Percentiles rank a stretch among this genome's conserved stretches.
phyloP scores from a whole-genome alignment of 2,329 filamentous ascomycete genomes.

The Coniochaeta sp. region DNA sequence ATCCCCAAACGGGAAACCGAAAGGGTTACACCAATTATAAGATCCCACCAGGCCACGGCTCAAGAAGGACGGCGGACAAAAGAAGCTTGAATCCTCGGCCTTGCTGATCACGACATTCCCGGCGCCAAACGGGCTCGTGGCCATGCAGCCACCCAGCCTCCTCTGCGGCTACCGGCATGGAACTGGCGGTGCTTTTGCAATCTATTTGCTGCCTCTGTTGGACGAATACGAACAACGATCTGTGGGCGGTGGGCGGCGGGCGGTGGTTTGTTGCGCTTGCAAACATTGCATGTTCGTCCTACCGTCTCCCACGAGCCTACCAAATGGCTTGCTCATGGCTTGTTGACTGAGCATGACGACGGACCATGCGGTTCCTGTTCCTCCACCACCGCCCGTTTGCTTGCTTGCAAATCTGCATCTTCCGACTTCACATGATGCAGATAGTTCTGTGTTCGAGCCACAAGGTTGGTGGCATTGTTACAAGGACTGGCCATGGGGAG shows the following conservation, averaged over 20 bases:
- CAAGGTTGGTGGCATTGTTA: constrained; percentile 4
- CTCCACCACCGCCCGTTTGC: neutral
- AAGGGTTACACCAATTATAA: neutral
- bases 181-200: neutral
- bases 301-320: neutral
- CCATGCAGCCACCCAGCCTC: neutral
- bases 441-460: neutral
- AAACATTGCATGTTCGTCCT: neutral
- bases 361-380: neutral
- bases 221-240: neutral
- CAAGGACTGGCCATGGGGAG: neutral
- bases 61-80: neutral
- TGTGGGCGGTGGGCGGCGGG: neutral
- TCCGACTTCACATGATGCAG: neutral
- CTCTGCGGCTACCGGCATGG: neutral
- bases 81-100: constrained; percentile 1
- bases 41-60: neutral
- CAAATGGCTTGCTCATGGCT: neutral
- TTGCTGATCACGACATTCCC: neutral
- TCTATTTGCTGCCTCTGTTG: neutral
- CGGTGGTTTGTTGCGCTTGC: neutral
- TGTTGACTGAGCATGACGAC: too few relatives aligned
- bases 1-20: neutral
- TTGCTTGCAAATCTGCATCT: neutral
- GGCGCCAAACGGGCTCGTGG: neutral